phyloP scores from a whole-genome alignment of 495 filamentous ascomycete genomes.

The Viridothelium virens region DNA sequence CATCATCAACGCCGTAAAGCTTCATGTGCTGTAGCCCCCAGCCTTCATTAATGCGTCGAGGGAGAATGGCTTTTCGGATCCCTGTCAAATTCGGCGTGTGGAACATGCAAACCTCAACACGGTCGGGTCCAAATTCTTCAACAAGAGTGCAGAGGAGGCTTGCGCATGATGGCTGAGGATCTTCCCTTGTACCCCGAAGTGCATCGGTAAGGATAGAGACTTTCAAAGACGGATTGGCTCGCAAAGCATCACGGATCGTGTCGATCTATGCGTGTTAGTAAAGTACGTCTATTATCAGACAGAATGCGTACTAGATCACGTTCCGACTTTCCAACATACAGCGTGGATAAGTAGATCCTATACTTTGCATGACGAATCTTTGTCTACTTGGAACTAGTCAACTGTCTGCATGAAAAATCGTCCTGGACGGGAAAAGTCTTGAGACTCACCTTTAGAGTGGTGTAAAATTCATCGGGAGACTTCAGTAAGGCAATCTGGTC shows the following conservation, averaged over 20 bases:
- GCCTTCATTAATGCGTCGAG: conserved; percentile 88
- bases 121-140: conserved; percentile 68
- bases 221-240: conserved; percentile 63
- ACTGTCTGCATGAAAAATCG: background rate
- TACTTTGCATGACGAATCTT: conserved; percentile 73
- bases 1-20: conserved; percentile 91
- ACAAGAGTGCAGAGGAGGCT: conserved; percentile 79
- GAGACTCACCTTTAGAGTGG: conserved; percentile 65
- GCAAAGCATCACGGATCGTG: conserved; percentile 67
- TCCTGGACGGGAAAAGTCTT: conserved; percentile 6
- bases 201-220: conserved; percentile 92
- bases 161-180: conserved; percentile 79
- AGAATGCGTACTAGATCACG: conserved; percentile 60
- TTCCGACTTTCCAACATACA: conserved; percentile 95
- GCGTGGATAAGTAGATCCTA: conserved; percentile 82
- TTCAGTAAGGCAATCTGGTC: conserved; percentile 73
- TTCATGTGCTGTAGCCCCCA: conserved; percentile 99
- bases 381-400: conserved; percentile 38
- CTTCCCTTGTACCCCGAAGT: conserved; percentile 83
- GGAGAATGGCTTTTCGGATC: conserved; percentile 70
- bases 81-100: conserved; percentile 96
- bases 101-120: conserved; percentile 95
- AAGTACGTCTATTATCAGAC: conserved; percentile 19
- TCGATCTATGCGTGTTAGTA: conserved; percentile 47
- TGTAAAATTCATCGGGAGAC: conserved; percentile 77